Percentiles rank a stretch among this genome's conserved stretches.
These are phyloP conservation scores for Trichoderma sp. DNA, from an alignment of 2,329 filamentous ascomycete genomes.

Conservation along the genomic window DNA sequence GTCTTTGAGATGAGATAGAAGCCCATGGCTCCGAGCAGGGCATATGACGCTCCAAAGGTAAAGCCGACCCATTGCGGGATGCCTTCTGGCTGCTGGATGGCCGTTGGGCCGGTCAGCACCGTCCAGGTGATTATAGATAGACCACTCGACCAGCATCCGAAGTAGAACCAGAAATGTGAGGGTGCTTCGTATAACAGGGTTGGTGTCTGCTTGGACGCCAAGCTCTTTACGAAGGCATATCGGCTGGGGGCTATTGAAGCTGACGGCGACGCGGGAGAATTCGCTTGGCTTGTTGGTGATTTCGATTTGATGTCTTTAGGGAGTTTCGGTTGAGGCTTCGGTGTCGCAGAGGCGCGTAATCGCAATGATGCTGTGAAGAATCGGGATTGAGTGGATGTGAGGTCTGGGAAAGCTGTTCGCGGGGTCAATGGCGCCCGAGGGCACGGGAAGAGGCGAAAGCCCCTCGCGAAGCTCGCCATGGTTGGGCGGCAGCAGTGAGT, in stretches of 20 bases:
- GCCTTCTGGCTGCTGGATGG: slow-evolving; percentile 46
- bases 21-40: slow-evolving; percentile 62
- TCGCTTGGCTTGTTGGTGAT: slow-evolving; percentile 20
- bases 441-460: slow-evolving; percentile 33
- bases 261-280: slow-evolving; percentile 22
- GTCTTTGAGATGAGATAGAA: slow-evolving; percentile 61
- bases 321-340: slow-evolving; percentile 25
- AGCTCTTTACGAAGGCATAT: slow-evolving; percentile 54
- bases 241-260: slow-evolving; percentile 29
- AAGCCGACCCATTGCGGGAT: slow-evolving; percentile 58
- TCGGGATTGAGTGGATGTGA: slow-evolving; percentile 28
- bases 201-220: slow-evolving; percentile 56
- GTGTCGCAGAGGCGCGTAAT: slow-evolving; percentile 27
- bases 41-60: slow-evolving; percentile 58
- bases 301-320: slow-evolving; percentile 21
- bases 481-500: not conserved
- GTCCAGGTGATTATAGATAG: slow-evolving; percentile 43
- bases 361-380: slow-evolving; percentile 35
- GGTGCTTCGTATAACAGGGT: slow-evolving; percentile 66
- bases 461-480: slow-evolving; percentile 38
- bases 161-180: slow-evolving; percentile 63
- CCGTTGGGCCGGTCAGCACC: slow-evolving; percentile 36
- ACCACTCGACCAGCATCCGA: slow-evolving; percentile 59
- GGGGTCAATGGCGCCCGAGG: slow-evolving; percentile 29
- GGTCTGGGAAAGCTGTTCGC: slow-evolving; percentile 27